Evolutionary conservation across 805 yeast species (phyloP).

Genomic region (Priceomyces fermenticarens): DNA sequence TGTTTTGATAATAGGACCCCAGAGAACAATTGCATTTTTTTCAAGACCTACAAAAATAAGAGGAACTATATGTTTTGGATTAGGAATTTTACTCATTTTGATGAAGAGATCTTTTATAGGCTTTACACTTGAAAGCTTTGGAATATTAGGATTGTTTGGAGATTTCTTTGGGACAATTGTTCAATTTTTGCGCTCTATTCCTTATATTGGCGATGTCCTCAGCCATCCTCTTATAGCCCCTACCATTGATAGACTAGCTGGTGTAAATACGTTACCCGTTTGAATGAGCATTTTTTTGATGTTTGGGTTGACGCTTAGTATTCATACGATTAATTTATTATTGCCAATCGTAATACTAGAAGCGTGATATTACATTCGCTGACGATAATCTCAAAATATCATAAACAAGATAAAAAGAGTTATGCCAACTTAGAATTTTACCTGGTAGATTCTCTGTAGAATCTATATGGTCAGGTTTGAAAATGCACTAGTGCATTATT

Average conservation of each 20-base stretch:
- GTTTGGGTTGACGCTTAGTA: background rate
- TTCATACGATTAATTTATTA: no score
- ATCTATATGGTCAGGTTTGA: no score
- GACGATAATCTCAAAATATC: no score
- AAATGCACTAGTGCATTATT: no score
- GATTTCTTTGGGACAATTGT: conserved; percentile 90
- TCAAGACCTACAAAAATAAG: conserved; percentile 83
- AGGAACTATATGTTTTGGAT: conserved; percentile 75
- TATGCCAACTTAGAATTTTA: no score
- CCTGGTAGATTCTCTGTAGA: no score
- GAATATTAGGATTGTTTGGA: conserved; percentile 87
- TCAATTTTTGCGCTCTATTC: conserved; percentile 82
- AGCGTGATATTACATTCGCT: no score
- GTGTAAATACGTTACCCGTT: conserved; percentile 41
- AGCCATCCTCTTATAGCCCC: conserved; percentile 85
- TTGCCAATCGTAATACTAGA: no score
- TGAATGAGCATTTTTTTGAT: conserved; percentile 6
- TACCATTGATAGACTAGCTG: conserved; percentile 41
- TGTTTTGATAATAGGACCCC: conserved; percentile 81
- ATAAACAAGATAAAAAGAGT: no score
- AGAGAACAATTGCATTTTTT: conserved; percentile 77
- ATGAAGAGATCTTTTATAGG: conserved; percentile 79
- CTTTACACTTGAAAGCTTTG: conserved; percentile 78
- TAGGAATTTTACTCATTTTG: conserved; percentile 76
- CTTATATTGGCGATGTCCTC: conserved; percentile 80